Evolutionary conservation across 2,329 filamentous ascomycete species (phyloP), one percentile per base, ranked within the genome.

Genomic region (Hirsutella minnesotensis): DNA sequence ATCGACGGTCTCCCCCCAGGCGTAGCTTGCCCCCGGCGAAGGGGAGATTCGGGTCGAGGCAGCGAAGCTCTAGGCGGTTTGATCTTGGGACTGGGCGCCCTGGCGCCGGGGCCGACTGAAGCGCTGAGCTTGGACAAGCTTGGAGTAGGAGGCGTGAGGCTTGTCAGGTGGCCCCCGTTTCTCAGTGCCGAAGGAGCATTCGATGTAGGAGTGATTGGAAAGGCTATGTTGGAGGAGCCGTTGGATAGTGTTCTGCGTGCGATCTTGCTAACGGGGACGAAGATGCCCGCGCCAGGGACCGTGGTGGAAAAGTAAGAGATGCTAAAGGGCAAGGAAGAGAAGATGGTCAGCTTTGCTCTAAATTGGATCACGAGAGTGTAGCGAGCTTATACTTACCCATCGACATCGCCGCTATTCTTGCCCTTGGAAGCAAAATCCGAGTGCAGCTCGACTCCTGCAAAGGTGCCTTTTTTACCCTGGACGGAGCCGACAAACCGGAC

Each of bases 361-460:
- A 12, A 27, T 27, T 27, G 12, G 12, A 12, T 27, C 7, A 8
- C 13, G 21, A 19, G 27, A 9, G 27, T 3, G 9, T 35, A 13
- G 33, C 9, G 33, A n/a, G 15, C 16, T 9, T 12, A 12, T 36
- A 24, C 77, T 64, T 72, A 90, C 86, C 90, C 92, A 53, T 96
- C 90, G 43, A 96, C 92, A 61, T 95, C 89, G 49, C 92, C 92
- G 55, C 77, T 94, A 58, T 98, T 98, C 71, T 98, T 98, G 29
- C 92, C 92, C 57, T 83, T 78, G 41, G 73, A 63, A 29, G 88
- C 85, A 67, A 83, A 94, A 51, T 94, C 85, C 42, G 77, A 69
- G 54, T 82, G 79, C 49, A 98, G 72, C 63, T 98, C 92, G 30
- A 98, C 86, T 38, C 92, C 92, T 27, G 86, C 88, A 69, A 98